These are phyloP conservation scores for Hyphodiscus hymeniophilus DNA, from an alignment of 495 filamentous ascomycete species.

Conservation along the genomic window DNA sequence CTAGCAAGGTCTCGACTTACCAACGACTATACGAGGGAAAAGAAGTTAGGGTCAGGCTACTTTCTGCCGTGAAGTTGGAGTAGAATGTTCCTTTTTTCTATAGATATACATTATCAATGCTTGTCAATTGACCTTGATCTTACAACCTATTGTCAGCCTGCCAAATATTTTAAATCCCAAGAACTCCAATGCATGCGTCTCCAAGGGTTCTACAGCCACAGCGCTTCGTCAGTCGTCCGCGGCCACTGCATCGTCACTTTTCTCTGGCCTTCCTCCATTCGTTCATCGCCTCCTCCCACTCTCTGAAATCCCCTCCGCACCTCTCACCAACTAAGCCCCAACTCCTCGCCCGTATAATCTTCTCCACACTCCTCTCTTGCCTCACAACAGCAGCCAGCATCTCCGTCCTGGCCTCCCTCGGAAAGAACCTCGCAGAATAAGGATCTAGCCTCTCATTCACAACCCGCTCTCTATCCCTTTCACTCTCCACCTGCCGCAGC, in stretches of 20 bases:
- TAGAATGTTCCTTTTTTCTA: no score
- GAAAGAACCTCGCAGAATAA: constrained; percentile 80
- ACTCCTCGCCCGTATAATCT: constrained; percentile 73
- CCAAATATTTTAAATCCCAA: no score
- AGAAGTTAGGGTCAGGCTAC: no score
- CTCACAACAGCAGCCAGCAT: constrained; percentile 66
- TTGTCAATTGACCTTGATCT: no score
- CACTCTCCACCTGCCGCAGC: constrained; percentile 60
- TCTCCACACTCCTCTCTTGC: constrained; percentile 80
- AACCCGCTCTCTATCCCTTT: constrained; percentile 61
- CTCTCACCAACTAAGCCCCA: constrained; percentile 77
- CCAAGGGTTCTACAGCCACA: no score
- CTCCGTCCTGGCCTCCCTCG: constrained; percentile 77
- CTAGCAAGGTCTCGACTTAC: no score
- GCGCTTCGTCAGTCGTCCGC: no score
- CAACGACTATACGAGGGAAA: no score
- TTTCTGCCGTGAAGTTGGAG: no score
- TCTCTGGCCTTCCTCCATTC: constrained; percentile 48
- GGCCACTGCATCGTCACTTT: not conserved
- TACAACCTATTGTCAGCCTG: no score
- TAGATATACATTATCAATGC: no score
- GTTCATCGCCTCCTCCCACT: constrained; percentile 42
- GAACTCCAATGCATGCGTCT: no score
- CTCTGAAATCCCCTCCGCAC: constrained; percentile 50
- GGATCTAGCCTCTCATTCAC: constrained; percentile 90